Base-by-base conservation (phyloP, 2,329 filamentous ascomycete genomes). In the Monosporascus sp. region DNA sequence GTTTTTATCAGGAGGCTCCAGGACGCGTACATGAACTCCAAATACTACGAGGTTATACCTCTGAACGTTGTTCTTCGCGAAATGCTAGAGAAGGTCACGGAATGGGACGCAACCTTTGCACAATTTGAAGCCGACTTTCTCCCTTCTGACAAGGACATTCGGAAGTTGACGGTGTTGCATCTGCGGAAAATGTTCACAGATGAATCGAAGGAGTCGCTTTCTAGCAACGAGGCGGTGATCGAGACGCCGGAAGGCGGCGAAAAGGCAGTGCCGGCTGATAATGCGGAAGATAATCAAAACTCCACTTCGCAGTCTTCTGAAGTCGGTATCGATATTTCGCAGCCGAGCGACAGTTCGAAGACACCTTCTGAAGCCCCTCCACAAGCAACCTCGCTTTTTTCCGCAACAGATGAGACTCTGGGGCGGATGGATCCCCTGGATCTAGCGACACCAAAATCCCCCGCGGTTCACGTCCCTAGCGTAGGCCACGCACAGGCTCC, bases 41-140 rank as follows among this genome's bases (percentile, higher is more conserved):
- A 90, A 65, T 97, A 97, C 67, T 99, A 96, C 74, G 94, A 99
- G 70, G 86, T 97, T 51, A 92, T 97, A 48, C 94, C 95, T 0
- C 80, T 99, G 57, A 99, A 97, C 62, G 81, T 87, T 53, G 88
- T 93, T 7, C 83, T 97, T 48, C 85, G 93, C 60, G 88, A 90
- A 52, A 94, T 96, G 77, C 85, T 97, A 58, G 92, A 97, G 66
- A 95, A 89, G 61, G 92, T 93, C 4, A 85, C 91, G 20, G 90
- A 92, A 58, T 99, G 94, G 94, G 95, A 99, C 65, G 84, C 87
- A 24, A 84, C 84, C 0, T 99, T 99, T 72, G 80, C 84, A 52
- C 88, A 94, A 51, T 97, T 99, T 54, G 95, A 99, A 67, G 83
- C 85, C 44, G 89, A 96, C 62, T 99, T 93, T 72, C 87, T 99